These are phyloP conservation scores for Kwoniella pini DNA, from an alignment of 768 basidiomycete species.

Conservation along the genomic window DNA sequence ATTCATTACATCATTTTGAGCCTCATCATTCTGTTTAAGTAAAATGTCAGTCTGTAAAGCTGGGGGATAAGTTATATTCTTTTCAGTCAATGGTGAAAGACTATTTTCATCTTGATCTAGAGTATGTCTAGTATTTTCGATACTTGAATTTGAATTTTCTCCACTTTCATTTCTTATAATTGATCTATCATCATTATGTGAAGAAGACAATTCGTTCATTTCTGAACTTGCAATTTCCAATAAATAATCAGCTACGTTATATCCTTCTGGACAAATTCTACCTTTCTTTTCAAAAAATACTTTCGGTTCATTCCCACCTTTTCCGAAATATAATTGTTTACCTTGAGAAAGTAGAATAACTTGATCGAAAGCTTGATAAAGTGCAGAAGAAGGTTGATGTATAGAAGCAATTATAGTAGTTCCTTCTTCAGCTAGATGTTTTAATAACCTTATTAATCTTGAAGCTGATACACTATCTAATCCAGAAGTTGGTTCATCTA, in stretches of 20 bases:
- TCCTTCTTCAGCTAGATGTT: constrained; percentile 70
- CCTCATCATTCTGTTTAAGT: neutral
- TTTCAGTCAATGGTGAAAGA: constrained; percentile 22
- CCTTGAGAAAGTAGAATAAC: constrained; percentile 73
- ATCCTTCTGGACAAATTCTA: constrained; percentile 68
- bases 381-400: constrained; percentile 82
- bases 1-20: no score
- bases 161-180: constrained; percentile 12
- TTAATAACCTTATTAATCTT: constrained; percentile 74
- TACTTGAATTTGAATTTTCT: neutral
- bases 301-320: constrained; percentile 69
- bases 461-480: constrained; percentile 86
- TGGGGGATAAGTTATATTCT: constrained; percentile 11
- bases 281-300: constrained; percentile 65
- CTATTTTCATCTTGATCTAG: neutral
- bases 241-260: constrained; percentile 90
- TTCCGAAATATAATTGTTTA: constrained; percentile 73
- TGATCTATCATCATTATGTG: neutral
- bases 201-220: neutral
- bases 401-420: constrained; percentile 77
- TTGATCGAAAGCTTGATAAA: constrained; percentile 81
- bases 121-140: neutral
- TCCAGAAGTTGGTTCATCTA: constrained; percentile 78
- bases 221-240: constrained; percentile 76
- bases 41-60: constrained; percentile 2